A percentile compares a stretch with the other conserved stretches of the same genome.
These are phyloP conservation scores for Candida sphagnicola DNA, from an alignment of 805 yeast genomes.

Conservation along the genomic window DNA sequence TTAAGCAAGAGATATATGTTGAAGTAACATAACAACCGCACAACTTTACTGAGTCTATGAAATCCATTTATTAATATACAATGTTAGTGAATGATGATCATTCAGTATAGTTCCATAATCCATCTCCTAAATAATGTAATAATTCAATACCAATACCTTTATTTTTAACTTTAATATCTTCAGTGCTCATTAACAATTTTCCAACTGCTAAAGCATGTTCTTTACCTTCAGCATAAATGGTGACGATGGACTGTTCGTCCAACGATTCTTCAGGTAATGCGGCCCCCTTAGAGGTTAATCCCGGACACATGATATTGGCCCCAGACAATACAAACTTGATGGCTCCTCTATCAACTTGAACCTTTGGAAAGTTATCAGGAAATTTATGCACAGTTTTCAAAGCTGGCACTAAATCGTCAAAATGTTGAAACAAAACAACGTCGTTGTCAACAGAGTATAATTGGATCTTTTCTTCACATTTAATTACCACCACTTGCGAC, in stretches of 20 bases:
- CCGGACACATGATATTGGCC: slow-evolving; percentile 97
- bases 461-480: slow-evolving; percentile 87
- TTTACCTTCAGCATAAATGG: slow-evolving; percentile 89
- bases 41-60: neutral
- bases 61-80: slow-evolving; percentile 1
- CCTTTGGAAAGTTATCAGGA: slow-evolving; percentile 79
- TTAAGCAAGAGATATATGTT: slow-evolving; percentile 18
- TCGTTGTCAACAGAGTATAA: slow-evolving; percentile 70
- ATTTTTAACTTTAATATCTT: slow-evolving; percentile 76
- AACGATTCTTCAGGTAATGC: slow-evolving; percentile 69
- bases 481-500: slow-evolving; percentile 70
- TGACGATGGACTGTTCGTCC: slow-evolving; percentile 67
- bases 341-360: slow-evolving; percentile 94
- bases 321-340: slow-evolving; percentile 93
- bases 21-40: slow-evolving; percentile 1
- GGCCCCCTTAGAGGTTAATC: slow-evolving; percentile 85
- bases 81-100: slow-evolving; percentile 18
- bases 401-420: slow-evolving; percentile 74
- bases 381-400: slow-evolving; percentile 73
- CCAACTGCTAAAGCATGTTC: slow-evolving; percentile 90
- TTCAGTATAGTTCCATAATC: slow-evolving; percentile 66
- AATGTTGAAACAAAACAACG: slow-evolving; percentile 76
- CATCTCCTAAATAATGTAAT: slow-evolving; percentile 83
- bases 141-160: slow-evolving; percentile 90
- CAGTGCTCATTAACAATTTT: slow-evolving; percentile 80